A percentile compares a stretch with the other conserved stretches of the same genome.
Evolutionary conservation across 495 filamentous ascomycete species (phyloP).

Genomic region (Penicillium robsamsonii): DNA sequence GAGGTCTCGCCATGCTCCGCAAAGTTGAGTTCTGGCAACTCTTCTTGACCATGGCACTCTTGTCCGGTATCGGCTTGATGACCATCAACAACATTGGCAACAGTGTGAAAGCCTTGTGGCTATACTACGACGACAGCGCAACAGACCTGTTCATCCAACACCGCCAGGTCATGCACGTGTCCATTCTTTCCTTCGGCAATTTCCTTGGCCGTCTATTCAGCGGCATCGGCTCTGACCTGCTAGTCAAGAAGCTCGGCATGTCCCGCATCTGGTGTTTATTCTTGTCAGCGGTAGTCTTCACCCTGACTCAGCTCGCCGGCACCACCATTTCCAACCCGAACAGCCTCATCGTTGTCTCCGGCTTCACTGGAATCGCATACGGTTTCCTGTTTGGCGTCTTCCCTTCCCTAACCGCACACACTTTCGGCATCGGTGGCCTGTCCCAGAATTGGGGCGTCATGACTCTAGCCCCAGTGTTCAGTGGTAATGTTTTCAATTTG

Average conservation of each 20-base stretch:
- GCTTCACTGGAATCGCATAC: constrained; percentile 83
- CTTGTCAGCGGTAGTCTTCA: constrained; percentile 73
- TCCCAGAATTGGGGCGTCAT: constrained; percentile 93
- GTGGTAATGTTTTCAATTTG: constrained; percentile 88
- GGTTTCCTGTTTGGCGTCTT: constrained; percentile 94
- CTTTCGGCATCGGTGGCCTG: constrained; percentile 87
- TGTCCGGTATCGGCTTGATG: constrained; percentile 94
- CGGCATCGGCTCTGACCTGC: constrained; percentile 81
- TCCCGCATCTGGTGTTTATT: constrained; percentile 89
- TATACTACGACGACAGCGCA: constrained; percentile 73
- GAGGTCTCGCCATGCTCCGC: constrained; percentile 74
- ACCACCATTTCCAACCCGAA: constrained; percentile 78
- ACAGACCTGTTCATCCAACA: constrained; percentile 72
- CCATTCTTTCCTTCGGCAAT: constrained; percentile 80
- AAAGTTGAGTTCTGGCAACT: constrained; percentile 86
- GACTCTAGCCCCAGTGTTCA: constrained; percentile 81
- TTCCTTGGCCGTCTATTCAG: constrained; percentile 71
- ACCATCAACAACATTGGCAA: constrained; percentile 99
- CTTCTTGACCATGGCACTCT: constrained; percentile 77
- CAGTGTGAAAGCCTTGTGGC: constrained; percentile 77
- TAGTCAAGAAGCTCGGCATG: constrained; percentile 74
- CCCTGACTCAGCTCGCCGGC: constrained; percentile 74
- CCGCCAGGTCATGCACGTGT: constrained; percentile 88
- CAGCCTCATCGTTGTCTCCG: constrained; percentile 72
- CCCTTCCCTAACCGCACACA: constrained; percentile 86